Base-by-base conservation (phyloP, 1,284 basidiomycete species). In the Pholiota adiposa region DNA sequence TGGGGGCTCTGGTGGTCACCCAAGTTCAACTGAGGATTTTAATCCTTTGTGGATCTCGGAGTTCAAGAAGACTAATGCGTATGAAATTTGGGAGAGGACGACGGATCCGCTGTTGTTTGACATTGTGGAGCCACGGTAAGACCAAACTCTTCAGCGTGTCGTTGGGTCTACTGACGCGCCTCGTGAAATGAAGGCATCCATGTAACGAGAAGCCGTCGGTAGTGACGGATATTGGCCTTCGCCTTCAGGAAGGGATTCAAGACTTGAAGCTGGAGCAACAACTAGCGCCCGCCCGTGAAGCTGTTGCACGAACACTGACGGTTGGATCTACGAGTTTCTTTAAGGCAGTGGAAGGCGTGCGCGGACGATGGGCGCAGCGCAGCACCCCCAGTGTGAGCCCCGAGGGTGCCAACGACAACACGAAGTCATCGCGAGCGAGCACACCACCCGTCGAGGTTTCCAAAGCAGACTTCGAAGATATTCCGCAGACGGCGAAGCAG, bases 41-140 rank as follows among this genome's bases (percentile, higher is more conserved):
- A 93, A 90, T 66, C 86, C 90, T 23, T 69, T 86, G 2, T 98
- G 93, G 90, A 85, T 97, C 23, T 78, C 86, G 1, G 90, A 92
- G 64, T 97, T 97, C 79, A 90, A 86, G 73, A 82, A 81, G 64
- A 95, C 94, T 11, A 85, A 89, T 63, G 94, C 94, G 0, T 95
- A 88, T 70, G 88, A 91, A 60, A 84, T 93, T 1, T 98, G 96
- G 96, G 85, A 96, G 57, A 80, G 86, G 44, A 85, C 88, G 31
- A 97, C 96, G 0, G 95, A 97, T 73, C 89, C 92, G 2, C 79
- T 93, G 63, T 75, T 97, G 18, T 98, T 98, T 70, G 96, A 98
- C 72, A 91, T 97, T 54, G 83, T 94, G 56, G 96, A 98, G 73
- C 92, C 95, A 44, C 81, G 90, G 90, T 93, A 68, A 51, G 83